Base-by-base conservation (phyloP, 2,329 filamentous ascomycete species). In the Apiospora kogelbergensis region DNA sequence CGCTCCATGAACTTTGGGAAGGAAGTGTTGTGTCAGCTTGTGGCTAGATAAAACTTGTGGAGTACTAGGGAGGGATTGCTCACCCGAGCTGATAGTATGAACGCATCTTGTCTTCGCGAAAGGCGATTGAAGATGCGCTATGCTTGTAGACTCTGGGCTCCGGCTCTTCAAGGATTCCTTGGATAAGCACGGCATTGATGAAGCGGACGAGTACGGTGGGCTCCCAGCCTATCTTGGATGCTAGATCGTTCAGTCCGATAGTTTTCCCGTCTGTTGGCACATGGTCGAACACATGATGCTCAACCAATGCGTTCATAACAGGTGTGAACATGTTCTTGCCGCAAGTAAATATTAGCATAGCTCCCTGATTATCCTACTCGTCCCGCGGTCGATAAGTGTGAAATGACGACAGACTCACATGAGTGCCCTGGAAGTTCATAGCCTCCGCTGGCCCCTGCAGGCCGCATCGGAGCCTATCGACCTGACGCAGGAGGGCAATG, bases 401-500 rank as follows among this genome's bases (percentile, higher is more conserved):
- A 20, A 2, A 17, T 2, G 6, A 17, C 17, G 1, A 17, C 13
- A 4, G 2, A 26, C 65, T 48, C 24, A 53, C 65, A 7, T 17
- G 2, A 5, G 30, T 66, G 44, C 45, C 33, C 24, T 67, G 68
- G 42, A 63, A 69, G 2, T 22, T 41, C 64, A 67, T 41, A 13
- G 53, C 53, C 2, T 69, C 68, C 7, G 53, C 64, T 1, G 64
- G 64, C 20, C 42, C 33, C 24, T 69, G 68, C 7, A 69, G 65
- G 20, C 66, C 41, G n/a, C 65, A 64, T 46, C 68, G 68, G 24
- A 69, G 24, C 41, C 63, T 69, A n/a, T 69, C 65, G 42, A 69
- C 30, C 9, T 67, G 68, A 1, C 65, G 64, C 37, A 67, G 30
- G 17, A 44, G 63, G 22, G 40, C 67, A 5, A 44, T 17, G 26